Evolutionary conservation across 305 asterid genomes (phyloP).

Genomic region (Fraxinus sp.): DNA sequence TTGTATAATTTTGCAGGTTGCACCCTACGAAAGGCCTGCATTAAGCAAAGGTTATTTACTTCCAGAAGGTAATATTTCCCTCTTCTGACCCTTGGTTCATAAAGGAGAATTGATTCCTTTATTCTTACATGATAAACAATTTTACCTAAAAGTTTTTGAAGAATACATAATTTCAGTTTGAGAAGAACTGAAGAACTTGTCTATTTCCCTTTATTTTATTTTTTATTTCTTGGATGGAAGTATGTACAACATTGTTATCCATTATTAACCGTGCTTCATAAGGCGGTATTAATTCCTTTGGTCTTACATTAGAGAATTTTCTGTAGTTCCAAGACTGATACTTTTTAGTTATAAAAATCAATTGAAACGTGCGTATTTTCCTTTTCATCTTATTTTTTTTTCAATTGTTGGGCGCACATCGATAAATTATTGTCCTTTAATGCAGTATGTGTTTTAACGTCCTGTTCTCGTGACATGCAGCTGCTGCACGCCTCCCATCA

Average conservation of each 20-base stretch:
- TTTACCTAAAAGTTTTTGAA: not conserved
- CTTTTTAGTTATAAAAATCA: not conserved
- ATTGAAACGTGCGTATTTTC: not conserved
- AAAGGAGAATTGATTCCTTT: not conserved
- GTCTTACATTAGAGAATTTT: not conserved
- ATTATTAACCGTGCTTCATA: not conserved
- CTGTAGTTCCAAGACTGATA: not conserved
- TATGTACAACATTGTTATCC: not conserved
- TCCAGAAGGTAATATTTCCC: constrained; percentile 70
- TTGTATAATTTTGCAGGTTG: constrained; percentile 56
- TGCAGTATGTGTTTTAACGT: constrained; percentile 2
- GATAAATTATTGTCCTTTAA: not conserved
- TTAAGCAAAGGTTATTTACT: constrained; percentile 91
- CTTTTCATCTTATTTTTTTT: not conserved
- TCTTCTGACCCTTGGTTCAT: not conserved
- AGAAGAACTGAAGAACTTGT: not conserved
- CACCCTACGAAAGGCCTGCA: constrained; percentile 97
- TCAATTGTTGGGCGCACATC: not conserved
- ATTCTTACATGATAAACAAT: not conserved
- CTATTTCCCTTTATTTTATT: not conserved
- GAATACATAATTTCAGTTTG: not conserved
- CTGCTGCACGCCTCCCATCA: constrained; percentile 71
- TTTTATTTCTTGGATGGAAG: not conserved
- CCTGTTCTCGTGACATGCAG: constrained; percentile 40
- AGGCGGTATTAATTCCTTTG: not conserved